Percentiles rank a stretch among this genome's conserved stretches.
These are phyloP conservation scores for Stagonosporopsis rhizophila DNA, from an alignment of 2,329 filamentous ascomycete species.

Conservation along the genomic window DNA sequence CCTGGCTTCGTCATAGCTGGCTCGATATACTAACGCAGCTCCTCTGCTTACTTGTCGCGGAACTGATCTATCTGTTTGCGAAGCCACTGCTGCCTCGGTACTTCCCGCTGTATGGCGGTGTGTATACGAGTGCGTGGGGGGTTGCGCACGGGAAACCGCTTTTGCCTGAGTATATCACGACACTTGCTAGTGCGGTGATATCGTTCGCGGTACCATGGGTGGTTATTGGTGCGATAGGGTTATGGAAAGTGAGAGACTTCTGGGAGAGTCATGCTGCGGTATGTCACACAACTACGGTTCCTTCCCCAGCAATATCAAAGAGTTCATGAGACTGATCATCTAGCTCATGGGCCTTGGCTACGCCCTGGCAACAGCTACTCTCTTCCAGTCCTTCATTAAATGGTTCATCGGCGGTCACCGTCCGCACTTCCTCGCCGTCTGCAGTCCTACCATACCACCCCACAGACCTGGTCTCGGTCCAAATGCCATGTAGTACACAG, in stretches of 20 bases:
- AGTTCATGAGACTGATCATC: not conserved
- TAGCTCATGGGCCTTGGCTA: conserved; percentile 42
- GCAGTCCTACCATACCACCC: conserved; percentile 23
- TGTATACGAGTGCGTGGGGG: conserved; percentile 45
- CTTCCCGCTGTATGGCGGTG: conserved; percentile 52
- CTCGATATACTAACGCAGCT: conserved; percentile 70
- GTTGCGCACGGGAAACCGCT: conserved; percentile 68
- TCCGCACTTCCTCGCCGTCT: conserved; percentile 43
- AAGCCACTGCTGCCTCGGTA: conserved; percentile 66
- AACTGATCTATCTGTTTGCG: conserved; percentile 41
- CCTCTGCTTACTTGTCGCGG: conserved; percentile 64
- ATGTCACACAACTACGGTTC: conserved; percentile 3
- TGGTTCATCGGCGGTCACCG: conserved; percentile 44
- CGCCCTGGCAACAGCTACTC: conserved; percentile 35
- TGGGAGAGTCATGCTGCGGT: conserved; percentile 66
- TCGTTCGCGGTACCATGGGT: conserved; percentile 68
- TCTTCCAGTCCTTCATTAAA: conserved; percentile 44
- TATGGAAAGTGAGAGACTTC: conserved; percentile 58
- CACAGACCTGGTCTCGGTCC: not conserved
- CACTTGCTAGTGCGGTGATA: conserved; percentile 69
- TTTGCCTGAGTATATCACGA: conserved; percentile 73
- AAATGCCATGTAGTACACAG: conserved; percentile 20
- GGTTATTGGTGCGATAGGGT: conserved; percentile 68
- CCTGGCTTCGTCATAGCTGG: conserved; percentile 44
- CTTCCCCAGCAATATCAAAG: not conserved